A percentile compares a stretch with the other conserved stretches of the same genome.
Conservation (phyloP, 768 basidiomycete species). For the Fibroporia radiculosa region DNA sequence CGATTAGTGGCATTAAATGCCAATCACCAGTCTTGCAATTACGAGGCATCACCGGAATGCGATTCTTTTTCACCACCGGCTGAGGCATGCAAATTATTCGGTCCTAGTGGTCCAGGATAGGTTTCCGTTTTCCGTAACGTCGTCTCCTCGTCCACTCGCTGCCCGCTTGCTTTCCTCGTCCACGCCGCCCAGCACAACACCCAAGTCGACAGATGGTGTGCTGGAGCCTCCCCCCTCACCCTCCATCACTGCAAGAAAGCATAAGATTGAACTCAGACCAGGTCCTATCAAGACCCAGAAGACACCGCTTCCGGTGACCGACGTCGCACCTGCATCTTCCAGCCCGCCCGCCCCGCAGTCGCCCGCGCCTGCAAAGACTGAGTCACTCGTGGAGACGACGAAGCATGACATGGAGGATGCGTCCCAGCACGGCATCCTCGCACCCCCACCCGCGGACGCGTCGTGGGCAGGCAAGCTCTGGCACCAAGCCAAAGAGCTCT, state of each 20-base stretch:
- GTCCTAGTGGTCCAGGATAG: not conserved
- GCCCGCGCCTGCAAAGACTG: conserved; percentile 9
- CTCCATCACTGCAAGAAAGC: conserved; percentile 22
- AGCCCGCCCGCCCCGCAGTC: conserved; percentile 10
- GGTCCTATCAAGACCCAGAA: conserved; percentile 45
- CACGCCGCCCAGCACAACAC: conserved; percentile 16
- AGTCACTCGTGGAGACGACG: conserved; percentile 39
- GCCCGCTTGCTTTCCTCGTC: conserved; percentile 21
- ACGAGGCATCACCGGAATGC: conserved; percentile 6
- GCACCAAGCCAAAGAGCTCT: conserved; percentile 40
- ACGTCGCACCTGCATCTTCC: conserved; percentile 11
- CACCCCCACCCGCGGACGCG: conserved; percentile 56
- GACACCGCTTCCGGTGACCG: conserved; percentile 21
- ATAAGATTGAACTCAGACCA: conserved; percentile 55
- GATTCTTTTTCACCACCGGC: not conserved
- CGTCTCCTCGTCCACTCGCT: not conserved
- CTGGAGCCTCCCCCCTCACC: conserved; percentile 21
- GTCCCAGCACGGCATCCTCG: conserved; percentile 57
- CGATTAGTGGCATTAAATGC: not conserved
- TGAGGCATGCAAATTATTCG: not conserved
- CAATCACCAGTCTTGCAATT: conserved; percentile 8
- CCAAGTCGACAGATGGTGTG: conserved; percentile 10
- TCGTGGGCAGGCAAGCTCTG: conserved; percentile 43
- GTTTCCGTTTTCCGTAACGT: conserved; percentile 3
- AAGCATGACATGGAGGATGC: conserved; percentile 62